Conservation (phyloP, 176 grass and related monocot species). For the Zoysia japonica region DNA sequence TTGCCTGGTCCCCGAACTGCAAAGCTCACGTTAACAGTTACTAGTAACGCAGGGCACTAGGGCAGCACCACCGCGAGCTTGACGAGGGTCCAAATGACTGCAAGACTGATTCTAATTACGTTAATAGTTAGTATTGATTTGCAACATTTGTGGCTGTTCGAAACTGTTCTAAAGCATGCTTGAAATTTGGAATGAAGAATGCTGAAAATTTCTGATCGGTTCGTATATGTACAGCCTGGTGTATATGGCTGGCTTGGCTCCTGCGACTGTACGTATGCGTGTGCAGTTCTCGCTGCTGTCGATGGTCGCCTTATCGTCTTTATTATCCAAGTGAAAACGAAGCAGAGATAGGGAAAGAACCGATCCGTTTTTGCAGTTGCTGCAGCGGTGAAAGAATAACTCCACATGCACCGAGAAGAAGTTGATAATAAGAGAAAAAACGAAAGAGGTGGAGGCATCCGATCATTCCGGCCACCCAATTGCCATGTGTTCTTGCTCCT, state of each 20-base stretch:
- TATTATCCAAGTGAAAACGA: neutral
- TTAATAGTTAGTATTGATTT: neutral
- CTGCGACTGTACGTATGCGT: neutral
- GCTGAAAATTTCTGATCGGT: neutral
- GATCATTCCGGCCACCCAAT: constrained; percentile 9
- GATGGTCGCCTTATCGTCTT: neutral
- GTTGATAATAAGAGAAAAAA: neutral
- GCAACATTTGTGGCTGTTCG: neutral
- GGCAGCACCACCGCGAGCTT: neutral
- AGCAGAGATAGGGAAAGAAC: neutral
- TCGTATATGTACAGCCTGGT: neutral
- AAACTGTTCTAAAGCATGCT: too few species aligned
- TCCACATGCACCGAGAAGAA: neutral
- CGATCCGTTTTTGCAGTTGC: constrained; percentile 2
- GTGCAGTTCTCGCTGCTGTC: neutral
- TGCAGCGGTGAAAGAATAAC: neutral
- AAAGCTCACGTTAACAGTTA: constrained; percentile 31
- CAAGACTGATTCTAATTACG: neutral
- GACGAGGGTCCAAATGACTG: neutral
- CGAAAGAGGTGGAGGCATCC: neutral
- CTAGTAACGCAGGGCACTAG: neutral
- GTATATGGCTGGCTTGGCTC: neutral
- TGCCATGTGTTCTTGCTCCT: constrained; percentile 42
- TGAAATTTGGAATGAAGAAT: too few species aligned
- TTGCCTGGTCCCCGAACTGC: constrained; percentile 8